Percentiles rank a stretch among this genome's conserved stretches.
Evolutionary conservation across 139 green algal genomes (phyloP).

Genomic region (Chlamydomonas sphaeroides): DNA sequence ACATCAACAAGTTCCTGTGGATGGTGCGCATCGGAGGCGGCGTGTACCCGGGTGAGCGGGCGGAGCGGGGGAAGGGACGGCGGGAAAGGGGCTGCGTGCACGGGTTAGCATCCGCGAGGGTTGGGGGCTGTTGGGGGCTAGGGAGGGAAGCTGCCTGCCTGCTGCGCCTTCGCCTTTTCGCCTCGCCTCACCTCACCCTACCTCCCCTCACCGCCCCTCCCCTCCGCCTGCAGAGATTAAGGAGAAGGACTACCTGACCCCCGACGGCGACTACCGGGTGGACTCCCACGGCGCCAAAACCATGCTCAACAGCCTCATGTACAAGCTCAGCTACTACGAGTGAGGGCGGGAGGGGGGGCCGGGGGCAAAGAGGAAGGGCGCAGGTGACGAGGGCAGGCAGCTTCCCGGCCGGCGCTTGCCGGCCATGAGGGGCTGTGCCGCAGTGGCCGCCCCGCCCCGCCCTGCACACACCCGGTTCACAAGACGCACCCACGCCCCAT

Average conservation of each 20-base stretch:
- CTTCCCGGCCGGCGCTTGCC: too few species aligned
- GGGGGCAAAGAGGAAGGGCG: neutral
- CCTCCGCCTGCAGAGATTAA: slow-evolving; percentile 85
- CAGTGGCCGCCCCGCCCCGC: too few species aligned
- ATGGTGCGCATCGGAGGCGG: slow-evolving; percentile 86
- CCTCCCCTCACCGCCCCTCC: too few species aligned
- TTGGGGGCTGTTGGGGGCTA: too few species aligned
- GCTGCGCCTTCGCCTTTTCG: too few species aligned
- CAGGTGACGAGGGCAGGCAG: too few species aligned
- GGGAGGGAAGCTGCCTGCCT: too few species aligned
- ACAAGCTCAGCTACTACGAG: slow-evolving; percentile 92
- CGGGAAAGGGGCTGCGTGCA: neutral
- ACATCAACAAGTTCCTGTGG: slow-evolving; percentile 99
- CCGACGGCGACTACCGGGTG: slow-evolving; percentile 77
- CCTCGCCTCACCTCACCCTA: too few species aligned
- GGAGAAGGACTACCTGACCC: slow-evolving; percentile 89
- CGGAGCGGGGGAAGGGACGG: neutral
- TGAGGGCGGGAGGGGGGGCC: slow-evolving; percentile 52
- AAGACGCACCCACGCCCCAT: too few species aligned
- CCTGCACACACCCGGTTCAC: too few species aligned
- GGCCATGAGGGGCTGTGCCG: too few species aligned
- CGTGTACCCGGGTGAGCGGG: slow-evolving; percentile 49
- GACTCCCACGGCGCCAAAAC: slow-evolving; percentile 72
- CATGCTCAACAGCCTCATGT: slow-evolving; percentile 84
- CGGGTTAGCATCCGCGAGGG: too few species aligned